A percentile compares a stretch with the other conserved stretches of the same genome.
Conservation (phyloP, 352 stramenopile genomes). For the Phytophthora tentaculata region DNA sequence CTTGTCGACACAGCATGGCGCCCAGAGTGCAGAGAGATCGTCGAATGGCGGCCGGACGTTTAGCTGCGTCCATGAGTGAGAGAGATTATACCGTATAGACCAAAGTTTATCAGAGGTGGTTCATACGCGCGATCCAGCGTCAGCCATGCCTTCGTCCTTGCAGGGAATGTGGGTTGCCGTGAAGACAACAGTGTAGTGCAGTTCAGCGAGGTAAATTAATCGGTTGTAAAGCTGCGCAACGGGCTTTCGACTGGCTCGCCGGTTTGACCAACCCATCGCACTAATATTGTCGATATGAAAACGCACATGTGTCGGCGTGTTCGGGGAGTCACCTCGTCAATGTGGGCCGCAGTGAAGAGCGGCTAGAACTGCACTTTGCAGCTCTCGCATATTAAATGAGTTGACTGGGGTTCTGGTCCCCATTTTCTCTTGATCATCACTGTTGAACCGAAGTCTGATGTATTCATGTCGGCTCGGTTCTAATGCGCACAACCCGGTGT, state of each 20-base stretch:
- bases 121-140: conserved; percentile 16
- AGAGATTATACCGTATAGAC: conserved; percentile 22
- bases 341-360: conserved; percentile 13
- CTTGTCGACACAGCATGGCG: conserved; percentile 7
- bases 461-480: conserved; percentile 14
- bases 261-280: conserved; percentile 16
- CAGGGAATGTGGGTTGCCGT: conserved; percentile 28
- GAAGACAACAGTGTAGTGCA: conserved; percentile 15
- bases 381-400: conserved; percentile 29
- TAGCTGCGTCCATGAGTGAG: conserved; percentile 18
- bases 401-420: neutral
- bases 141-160: conserved; percentile 14
- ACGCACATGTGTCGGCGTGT: neutral
- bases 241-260: neutral
- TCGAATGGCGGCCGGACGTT: conserved; percentile 11
- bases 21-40: conserved; percentile 30
- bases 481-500: conserved; percentile 19
- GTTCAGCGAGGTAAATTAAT: conserved; percentile 21
- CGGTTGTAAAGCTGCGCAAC: conserved; percentile 24
- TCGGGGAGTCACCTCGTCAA: neutral
- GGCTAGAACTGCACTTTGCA: conserved; percentile 18
- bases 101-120: conserved; percentile 2
- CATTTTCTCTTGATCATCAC: too few relatives aligned
- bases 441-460: neutral
- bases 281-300: conserved; percentile 30